Evolutionary conservation across 1,284 basidiomycete genomes (phyloP).

Genomic region (Schizophyllum amplum): DNA sequence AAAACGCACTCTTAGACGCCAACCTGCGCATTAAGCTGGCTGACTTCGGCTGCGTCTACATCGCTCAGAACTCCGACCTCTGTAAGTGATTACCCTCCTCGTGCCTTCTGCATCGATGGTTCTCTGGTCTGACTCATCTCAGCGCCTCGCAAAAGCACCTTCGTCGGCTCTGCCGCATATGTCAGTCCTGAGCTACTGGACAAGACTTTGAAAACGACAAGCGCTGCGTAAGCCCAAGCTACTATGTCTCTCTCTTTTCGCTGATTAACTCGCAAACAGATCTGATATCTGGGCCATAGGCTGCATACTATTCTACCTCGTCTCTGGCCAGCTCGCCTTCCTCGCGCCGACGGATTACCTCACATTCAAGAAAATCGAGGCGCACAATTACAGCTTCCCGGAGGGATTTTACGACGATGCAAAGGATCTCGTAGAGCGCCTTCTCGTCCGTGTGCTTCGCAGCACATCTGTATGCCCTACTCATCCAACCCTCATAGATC

Average conservation of each 20-base stretch:
- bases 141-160: constrained; percentile 65
- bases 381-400: constrained; percentile 65
- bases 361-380: constrained; percentile 75
- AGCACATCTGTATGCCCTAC: too few species aligned
- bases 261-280: constrained; percentile 29
- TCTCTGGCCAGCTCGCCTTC: constrained; percentile 89
- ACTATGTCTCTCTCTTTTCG: constrained; percentile 16
- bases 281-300: constrained; percentile 97
- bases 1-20: constrained; percentile 85
- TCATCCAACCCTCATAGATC: constrained; percentile 31
- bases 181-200: constrained; percentile 89
- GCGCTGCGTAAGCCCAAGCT: constrained; percentile 29
- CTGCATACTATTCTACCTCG: constrained; percentile 95
- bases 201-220: constrained; percentile 63
- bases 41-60: constrained; percentile 95
- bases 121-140: constrained; percentile 1
- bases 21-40: constrained; percentile 88
- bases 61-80: constrained; percentile 49
- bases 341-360: constrained; percentile 80
- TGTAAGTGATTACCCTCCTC: constrained; percentile 13
- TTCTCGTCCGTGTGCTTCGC: constrained; percentile 38
- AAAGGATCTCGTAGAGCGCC: constrained; percentile 55
- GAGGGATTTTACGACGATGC: constrained; percentile 66
- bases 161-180: constrained; percentile 96
- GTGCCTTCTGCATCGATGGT: too few species aligned